Percentiles rank a stretch among this genome's conserved stretches.
These are phyloP conservation scores for Paramecium sonneborni DNA, from an alignment of 73 alveolate species.

Conservation along the genomic window DNA sequence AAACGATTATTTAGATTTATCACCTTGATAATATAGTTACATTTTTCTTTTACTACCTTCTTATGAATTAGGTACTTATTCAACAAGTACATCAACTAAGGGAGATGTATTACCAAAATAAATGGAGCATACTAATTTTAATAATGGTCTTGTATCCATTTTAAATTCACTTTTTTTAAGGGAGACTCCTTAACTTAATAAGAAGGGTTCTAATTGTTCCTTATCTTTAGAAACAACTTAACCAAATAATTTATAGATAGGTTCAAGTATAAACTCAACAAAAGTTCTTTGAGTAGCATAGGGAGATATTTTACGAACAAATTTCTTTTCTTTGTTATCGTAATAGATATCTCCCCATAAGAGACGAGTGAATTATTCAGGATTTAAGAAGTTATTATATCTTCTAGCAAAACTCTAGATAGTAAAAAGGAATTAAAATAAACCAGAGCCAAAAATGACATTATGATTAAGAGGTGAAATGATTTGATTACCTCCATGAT, in stretches of 20 bases:
- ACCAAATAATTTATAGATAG: slow-evolving; percentile 92
- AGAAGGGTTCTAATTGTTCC: slow-evolving; percentile 80
- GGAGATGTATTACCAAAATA: slow-evolving; percentile 83
- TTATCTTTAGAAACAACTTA: slow-evolving; percentile 87
- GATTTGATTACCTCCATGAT: slow-evolving; percentile 65
- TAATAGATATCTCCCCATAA: slow-evolving; percentile 98
- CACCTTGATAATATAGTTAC: slow-evolving; percentile 89
- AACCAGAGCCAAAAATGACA: slow-evolving; percentile 92
- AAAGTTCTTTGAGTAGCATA: slow-evolving; percentile 88
- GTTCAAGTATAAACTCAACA: slow-evolving; percentile 92
- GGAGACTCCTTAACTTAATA: slow-evolving; percentile 79
- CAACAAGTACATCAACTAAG: slow-evolving; percentile 83
- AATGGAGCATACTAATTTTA: slow-evolving; percentile 82
- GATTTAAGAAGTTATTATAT: slow-evolving; percentile 76
- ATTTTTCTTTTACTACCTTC: slow-evolving; percentile 87
- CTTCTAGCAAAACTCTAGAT: slow-evolving; percentile 89
- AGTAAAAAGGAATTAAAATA: slow-evolving; percentile 89
- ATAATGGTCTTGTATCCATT: slow-evolving; percentile 91
- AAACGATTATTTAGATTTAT: slow-evolving; percentile 78
- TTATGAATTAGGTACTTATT: slow-evolving; percentile 85
- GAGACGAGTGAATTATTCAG: slow-evolving; percentile 85
- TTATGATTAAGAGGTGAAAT: slow-evolving; percentile 90
- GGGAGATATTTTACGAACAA: slow-evolving; percentile 71
- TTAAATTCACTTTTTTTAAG: slow-evolving; percentile 84
- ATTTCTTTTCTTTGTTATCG: slow-evolving; percentile 88